A percentile compares a stretch with the other conserved stretches of the same genome.
Conservation (phyloP, 2,329 filamentous ascomycete species). For the Monosporascus cannonballus region DNA sequence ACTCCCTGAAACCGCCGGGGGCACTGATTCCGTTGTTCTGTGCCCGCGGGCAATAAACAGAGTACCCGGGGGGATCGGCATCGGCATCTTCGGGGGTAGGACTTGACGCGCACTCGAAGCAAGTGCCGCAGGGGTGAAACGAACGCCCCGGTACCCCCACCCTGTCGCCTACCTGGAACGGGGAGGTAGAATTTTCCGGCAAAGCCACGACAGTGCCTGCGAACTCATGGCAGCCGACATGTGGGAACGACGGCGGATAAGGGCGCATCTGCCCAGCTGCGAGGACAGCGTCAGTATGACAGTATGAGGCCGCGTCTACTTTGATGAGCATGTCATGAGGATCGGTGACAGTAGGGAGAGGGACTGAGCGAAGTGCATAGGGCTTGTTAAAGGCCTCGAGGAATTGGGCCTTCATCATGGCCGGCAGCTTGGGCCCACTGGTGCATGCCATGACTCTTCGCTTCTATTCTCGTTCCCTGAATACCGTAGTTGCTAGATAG, state of each 20-base stretch:
- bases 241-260: slow-evolving; percentile 33
- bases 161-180: slow-evolving; percentile 21
- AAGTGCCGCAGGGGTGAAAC: slow-evolving; percentile 33
- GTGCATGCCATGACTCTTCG: background rate
- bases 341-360: slow-evolving; percentile 24
- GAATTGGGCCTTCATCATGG: slow-evolving; percentile 32
- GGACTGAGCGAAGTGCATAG: slow-evolving; percentile 30
- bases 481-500: no score
- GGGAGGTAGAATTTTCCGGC: slow-evolving; percentile 5
- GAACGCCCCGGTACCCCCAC: slow-evolving; percentile 36
- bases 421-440: slow-evolving; percentile 5
- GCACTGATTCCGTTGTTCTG: slow-evolving; percentile 17
- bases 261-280: slow-evolving; percentile 21
- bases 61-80: slow-evolving; percentile 32
- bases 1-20: slow-evolving; percentile 35
- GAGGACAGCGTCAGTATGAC: slow-evolving; percentile 32
- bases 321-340: slow-evolving; percentile 36
- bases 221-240: slow-evolving; percentile 39
- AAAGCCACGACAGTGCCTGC: slow-evolving; percentile 35
- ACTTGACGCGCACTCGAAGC: slow-evolving; percentile 31
- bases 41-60: slow-evolving; percentile 28
- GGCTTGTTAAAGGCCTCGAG: slow-evolving; percentile 34
- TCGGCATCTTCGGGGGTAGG: slow-evolving; percentile 16
- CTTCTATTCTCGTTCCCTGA: background rate
- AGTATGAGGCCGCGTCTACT: slow-evolving; percentile 41